Base-by-base conservation (phyloP, 805 yeast genomes). In the Wickerhamiella nectarea region DNA sequence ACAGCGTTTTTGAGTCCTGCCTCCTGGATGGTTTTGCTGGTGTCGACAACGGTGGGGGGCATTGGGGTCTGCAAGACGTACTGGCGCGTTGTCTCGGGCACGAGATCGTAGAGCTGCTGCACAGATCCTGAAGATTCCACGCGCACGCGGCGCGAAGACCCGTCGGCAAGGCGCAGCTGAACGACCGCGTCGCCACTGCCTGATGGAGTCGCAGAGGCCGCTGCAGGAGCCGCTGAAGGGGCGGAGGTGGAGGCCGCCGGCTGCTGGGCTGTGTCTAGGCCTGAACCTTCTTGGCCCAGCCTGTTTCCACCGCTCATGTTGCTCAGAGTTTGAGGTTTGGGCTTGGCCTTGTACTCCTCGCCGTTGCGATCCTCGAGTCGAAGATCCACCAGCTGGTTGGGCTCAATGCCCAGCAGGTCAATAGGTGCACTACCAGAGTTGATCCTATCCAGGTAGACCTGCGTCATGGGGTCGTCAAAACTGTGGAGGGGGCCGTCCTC, bases 301-400 rank as follows among this genome's bases (percentile, higher is more conserved):
- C 97, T 70, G 43, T 78, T 79, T 15, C 98, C 97, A 1, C 62
- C 56, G 3, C 97, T 97, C 31, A 28, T 28, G 15, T 12, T 28
- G 57, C 80, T 84, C 0, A 94, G 94, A 8, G 76, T 80, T 11
- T 69, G 61, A 36, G 63, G 63, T 44, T 65, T 63, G 58, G 74
- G 76, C 28, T 89, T 85, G n/a, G 84, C 75, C 35, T 58, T 66
- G 63, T 73, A 91, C 34, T 80, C 82, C 60, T 89, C 94, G 43
- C 85, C 93, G 43, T 81, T 65, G 52, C 80, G 80, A 56, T 79
- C 78, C 46, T 72, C 71, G n/a, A 91, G 91, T 34, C 77, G 74
- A 15, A 89, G 95, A 56, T 87, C 94, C 20, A 91, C 97, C 48
- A 82, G 91, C 65, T 89, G 96, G 38, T 94, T 94, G 57, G 77